These are phyloP conservation scores for Taphrina confusa DNA, from an alignment of 1,139 yeast species.

Conservation along the genomic window DNA sequence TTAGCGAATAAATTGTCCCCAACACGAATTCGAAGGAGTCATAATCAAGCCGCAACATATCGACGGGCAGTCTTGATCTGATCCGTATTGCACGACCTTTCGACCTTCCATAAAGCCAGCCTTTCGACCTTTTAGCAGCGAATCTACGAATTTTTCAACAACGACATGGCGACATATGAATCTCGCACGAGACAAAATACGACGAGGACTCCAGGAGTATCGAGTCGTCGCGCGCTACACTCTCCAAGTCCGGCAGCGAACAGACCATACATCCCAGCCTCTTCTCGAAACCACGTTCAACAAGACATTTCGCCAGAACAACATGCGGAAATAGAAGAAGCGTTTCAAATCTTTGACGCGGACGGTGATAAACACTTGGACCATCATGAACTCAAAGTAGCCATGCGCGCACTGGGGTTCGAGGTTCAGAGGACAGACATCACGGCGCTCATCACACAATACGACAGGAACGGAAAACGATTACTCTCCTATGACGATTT, in stretches of 20 bases:
- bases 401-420: constrained; percentile 91
- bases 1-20: too few relatives aligned
- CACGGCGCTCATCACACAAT: constrained; percentile 74
- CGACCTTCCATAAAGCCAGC: too few relatives aligned
- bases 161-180: too few relatives aligned
- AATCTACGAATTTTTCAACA: too few relatives aligned
- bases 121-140: too few relatives aligned
- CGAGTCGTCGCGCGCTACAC: background rate
- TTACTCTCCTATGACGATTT: constrained; percentile 10
- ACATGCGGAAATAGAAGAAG: constrained; percentile 88
- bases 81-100: too few relatives aligned
- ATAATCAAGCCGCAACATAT: too few relatives aligned
- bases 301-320: constrained; percentile 80
- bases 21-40: too few relatives aligned
- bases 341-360: constrained; percentile 88
- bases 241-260: constrained; percentile 14
- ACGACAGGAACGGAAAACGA: constrained; percentile 73
- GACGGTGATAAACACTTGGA: constrained; percentile 87
- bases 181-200: background rate
- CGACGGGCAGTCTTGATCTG: too few relatives aligned
- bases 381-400: constrained; percentile 88
- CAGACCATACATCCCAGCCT: constrained; percentile 1
- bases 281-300: background rate
- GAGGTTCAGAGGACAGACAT: constrained; percentile 80
- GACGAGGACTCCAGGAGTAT: constrained; percentile 2